Percentiles rank a stretch among this genome's conserved stretches.
Conservation (phyloP, 306 rosid species). For the Quercus glauca region DNA sequence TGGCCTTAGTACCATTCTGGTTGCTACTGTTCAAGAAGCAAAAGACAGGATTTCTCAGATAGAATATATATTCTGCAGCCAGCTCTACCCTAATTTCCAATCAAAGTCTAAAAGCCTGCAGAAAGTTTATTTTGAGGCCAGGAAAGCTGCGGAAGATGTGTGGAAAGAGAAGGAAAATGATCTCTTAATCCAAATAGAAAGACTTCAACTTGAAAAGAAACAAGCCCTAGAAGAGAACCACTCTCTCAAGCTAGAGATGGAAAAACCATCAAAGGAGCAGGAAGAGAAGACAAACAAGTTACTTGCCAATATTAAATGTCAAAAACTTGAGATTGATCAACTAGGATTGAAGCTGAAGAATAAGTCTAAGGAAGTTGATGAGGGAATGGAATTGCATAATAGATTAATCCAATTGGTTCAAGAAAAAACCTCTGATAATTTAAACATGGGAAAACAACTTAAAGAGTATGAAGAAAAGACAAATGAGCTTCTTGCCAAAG, state of each 20-base stretch:
- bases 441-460: constrained; percentile 30
- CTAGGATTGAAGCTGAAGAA: constrained; percentile 34
- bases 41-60: constrained; percentile 73
- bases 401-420: constrained; percentile 37
- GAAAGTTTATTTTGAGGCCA: constrained; percentile 31
- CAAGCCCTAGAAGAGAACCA: constrained; percentile 37
- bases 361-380: constrained; percentile 42
- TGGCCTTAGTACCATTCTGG: constrained; percentile 71
- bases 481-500: constrained; percentile 25
- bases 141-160: constrained; percentile 30
- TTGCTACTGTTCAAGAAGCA: constrained; percentile 84
- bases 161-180: constrained; percentile 44
- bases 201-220: constrained; percentile 36
- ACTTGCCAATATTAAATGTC: constrained; percentile 15
- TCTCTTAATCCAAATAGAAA: constrained; percentile 31
- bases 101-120: constrained; percentile 37
- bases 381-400: constrained; percentile 45
- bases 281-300: constrained; percentile 27
- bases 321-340: constrained; percentile 36
- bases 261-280: constrained; percentile 13
- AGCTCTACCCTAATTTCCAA: constrained; percentile 60
- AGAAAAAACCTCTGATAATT: constrained; percentile 35
- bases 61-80: constrained; percentile 74
- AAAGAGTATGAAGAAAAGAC: constrained; percentile 43
- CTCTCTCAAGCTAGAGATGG: constrained; percentile 41